A percentile compares a stretch with the other conserved stretches of the same genome.
Conservation (phyloP, 257 asterid species). For the Penstemon newberryi region DNA sequence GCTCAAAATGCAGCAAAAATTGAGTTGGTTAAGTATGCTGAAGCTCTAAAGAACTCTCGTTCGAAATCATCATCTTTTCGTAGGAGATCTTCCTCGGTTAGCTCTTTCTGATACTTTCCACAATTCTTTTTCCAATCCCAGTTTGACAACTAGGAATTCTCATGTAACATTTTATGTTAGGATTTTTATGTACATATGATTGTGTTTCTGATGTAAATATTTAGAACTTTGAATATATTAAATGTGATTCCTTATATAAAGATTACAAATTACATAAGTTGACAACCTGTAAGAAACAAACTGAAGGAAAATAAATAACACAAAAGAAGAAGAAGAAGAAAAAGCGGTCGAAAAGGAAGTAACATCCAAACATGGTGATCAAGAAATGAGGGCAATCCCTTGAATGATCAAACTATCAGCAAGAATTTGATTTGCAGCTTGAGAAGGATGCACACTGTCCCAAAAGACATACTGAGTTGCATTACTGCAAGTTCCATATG, state of each 20-base stretch:
- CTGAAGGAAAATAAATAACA: no score
- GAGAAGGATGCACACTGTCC: conserved; percentile 97
- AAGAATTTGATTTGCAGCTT: conserved; percentile 79
- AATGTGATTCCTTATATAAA: conserved; percentile 23
- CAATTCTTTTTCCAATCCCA: neutral
- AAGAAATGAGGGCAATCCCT: conserved; percentile 66
- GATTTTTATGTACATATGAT: conserved; percentile 8
- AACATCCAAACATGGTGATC: conserved; percentile 19
- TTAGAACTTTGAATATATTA: conserved; percentile 12
- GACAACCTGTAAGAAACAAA: conserved; percentile 26
- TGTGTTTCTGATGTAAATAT: no score
- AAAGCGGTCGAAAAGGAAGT: conserved; percentile 7
- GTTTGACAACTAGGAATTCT: neutral
- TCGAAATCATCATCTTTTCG: conserved; percentile 27
- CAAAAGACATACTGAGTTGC: conserved; percentile 80
- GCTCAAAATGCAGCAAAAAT: conserved; percentile 26
- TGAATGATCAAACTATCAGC: conserved; percentile 62
- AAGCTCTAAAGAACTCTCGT: conserved; percentile 63
- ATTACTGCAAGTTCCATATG: conserved; percentile 76
- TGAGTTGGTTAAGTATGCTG: conserved; percentile 74
- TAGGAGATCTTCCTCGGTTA: conserved; percentile 55
- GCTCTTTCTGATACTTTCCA: conserved; percentile 42
- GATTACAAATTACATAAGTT: conserved; percentile 14
- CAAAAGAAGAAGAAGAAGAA: neutral
- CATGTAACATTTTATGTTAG: neutral